Base-by-base conservation (phyloP, 2,329 filamentous ascomycete genomes). In the Scedosporium apiospermum region DNA sequence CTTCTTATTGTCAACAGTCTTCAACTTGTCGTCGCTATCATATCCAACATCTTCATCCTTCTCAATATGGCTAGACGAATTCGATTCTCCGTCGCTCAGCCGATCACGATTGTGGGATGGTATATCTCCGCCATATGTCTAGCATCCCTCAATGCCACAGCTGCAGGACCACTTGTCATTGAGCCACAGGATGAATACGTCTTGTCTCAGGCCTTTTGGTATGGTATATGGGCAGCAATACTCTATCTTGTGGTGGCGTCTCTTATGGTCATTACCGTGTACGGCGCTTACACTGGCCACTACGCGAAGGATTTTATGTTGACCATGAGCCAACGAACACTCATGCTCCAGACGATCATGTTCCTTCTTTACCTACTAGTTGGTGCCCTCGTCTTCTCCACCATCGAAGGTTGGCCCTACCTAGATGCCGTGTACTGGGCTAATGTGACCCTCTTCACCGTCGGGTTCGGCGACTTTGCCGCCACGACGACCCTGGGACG, bases 291-390 rank as follows among this genome's bases (percentile, higher is more conserved):
- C n/a, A 69, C 70, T 0, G 78, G 79, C 1, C 88, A 90, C 67
- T 96, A 96, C 69, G 82, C 82, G 6, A 88, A 90, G 67, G 87
- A 91, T 68, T 96, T 96, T 67, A 78, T 82, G 67, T 79, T 96
- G 23, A 93, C 89, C 0, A 84, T 87, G 61, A 88, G 88, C 65
- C 93, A 97, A 73, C 84, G 93, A 6, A 96, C 91, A 0, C 77
- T 97, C 21, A 96, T 97, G 79, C 76, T 96, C 30, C 93, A 97
- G 74, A 96, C 91, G 1, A 95, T 96, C 74, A 77, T 89, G 62
- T 90, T 96, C 70, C 87, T 96, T 61, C 75, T 90, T 58, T 96
- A 95, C 78, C 77, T 97, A 0, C 85, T 90, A 0, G 74, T 91
- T 1, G 93, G 93, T 0, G 91, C 88, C 0, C 82, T 87, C 0